Percentiles rank a stretch among this genome's conserved stretches.
Evolutionary conservation across 371 early-diverging fungal genomes (phyloP).

Genomic region (Entomophthora muscae): DNA sequence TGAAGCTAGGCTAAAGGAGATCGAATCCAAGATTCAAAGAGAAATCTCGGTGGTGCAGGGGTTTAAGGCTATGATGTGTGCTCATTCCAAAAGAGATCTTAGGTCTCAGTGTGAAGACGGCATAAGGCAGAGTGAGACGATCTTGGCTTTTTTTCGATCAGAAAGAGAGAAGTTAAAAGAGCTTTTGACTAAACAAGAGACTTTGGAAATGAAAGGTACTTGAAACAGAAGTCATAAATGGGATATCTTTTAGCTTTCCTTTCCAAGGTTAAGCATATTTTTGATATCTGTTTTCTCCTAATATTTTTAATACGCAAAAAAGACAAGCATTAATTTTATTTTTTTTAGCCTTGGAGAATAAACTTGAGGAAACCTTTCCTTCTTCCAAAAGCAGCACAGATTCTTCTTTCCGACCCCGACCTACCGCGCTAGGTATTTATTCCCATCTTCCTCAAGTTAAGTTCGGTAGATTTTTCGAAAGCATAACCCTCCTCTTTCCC

Average conservation of each 20-base stretch:
- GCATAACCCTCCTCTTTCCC: slow-evolving; percentile 6
- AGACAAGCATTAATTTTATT: too few species aligned
- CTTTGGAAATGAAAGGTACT: background rate
- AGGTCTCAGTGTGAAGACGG: slow-evolving; percentile 6
- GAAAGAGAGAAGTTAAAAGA: slow-evolving; percentile 6
- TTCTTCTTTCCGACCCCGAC: background rate
- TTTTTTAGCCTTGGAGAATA: background rate
- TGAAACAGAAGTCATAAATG: too few species aligned
- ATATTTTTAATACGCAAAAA: too few species aligned
- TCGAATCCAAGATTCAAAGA: slow-evolving; percentile 3
- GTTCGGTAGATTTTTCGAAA: slow-evolving; percentile 2
- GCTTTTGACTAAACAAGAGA: background rate
- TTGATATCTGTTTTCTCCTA: too few species aligned
- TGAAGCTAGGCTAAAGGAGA: background rate
- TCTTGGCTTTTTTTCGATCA: slow-evolving; percentile 2
- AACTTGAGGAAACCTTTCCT: background rate
- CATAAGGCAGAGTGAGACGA: slow-evolving; percentile 1
- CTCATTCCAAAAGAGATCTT: slow-evolving; percentile 1
- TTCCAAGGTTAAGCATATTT: too few species aligned
- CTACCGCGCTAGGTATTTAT: background rate
- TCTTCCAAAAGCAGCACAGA: background rate
- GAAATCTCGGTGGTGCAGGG: background rate
- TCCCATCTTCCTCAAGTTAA: background rate
- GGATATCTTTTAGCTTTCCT: too few species aligned
- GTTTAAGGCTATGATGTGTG: slow-evolving; percentile 4